Base-by-base conservation (phyloP, 345 rosid genomes). In the Xanthoceras sorbifolium region DNA sequence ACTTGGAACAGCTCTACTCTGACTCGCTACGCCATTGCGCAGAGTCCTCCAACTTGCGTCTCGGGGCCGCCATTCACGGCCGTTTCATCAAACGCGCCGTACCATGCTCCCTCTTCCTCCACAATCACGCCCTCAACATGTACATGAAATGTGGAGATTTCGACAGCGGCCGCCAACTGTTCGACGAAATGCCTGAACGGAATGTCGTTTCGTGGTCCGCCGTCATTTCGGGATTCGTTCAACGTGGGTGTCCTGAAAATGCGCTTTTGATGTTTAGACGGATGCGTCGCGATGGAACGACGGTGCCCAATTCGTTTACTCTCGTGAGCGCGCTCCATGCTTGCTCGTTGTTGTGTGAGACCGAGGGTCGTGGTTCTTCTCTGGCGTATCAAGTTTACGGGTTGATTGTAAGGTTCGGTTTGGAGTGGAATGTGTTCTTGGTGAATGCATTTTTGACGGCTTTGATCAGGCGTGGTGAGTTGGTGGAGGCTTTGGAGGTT, bases 201-300 rank as follows among this genome's bases (percentile, higher is more conserved):
- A 87, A 89, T 46, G 86, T 83, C 4, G 88, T 89, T 38, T 84
- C 90, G 1, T 89, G 88, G 86, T 82, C 89, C 0, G 82, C 87
- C 38, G 71, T 86, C 48, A 69, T 89, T 62, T 64, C 87, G 23
- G 90, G 90, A 8, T 77, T 80, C 73, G 85, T 80, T 14, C 87
- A 83, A 44, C 75, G 69, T 25, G 87, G 85, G 8, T 68, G 20
- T n/a, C 71, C 79, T 20, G 54, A n/a, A 14, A 70, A 76, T 34
- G 85, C 89, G 48, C 74, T 89, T 5, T 69, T 66, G 20, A 65
- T 85, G 74, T 87, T 89, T 59, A 38, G 64, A 20, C 71, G 59
- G 12, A 86, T 89, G 90, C 77, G 22, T 32, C 68, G 78, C 11
- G 86, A 82, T 57, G 88, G 82, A 17, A 34, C 57, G 1, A 79